Evolutionary conservation across 345 rosid species (phyloP), one percentile per base, ranked within the genome.

Genomic region (Bruguiera sexangula): DNA sequence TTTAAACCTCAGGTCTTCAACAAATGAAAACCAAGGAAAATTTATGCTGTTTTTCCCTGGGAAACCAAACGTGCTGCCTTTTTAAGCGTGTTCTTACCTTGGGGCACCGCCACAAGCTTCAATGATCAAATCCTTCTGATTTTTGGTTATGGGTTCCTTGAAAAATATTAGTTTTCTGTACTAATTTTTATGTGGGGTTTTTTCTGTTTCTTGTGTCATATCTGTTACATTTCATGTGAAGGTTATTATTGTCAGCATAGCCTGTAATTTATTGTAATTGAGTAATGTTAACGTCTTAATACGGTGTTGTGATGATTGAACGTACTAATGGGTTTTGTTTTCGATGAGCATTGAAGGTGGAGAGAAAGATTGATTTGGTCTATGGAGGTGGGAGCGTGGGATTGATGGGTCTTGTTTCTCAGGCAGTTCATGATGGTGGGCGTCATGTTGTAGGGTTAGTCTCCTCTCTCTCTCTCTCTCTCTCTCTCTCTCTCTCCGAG

Each of bases 321-420:
- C 70, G 73, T 82, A 77, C 63, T 76, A 72, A 78, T 76, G 81
- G 75, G 67, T 71, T 75, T 67, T 76, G 72, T 72, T 71, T 75
- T 73, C 74, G 34, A 81, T 82, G 83, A 36, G 50, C 66, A 63
- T 10, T 26, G 70, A 73, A 92, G 98, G 98, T 93, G 86, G 96
- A 90, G 75, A 87, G 85, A 79, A 87, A 88, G 80, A 90, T 90
- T 87, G 97, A 93, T 82, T 81, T 93, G 88, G 97, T 93, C 60
- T 93, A 90, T 74, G 98, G 98, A 77, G 98, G 98, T 67, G 96
- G 98, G 60, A 90, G 97, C 90, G 89, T 90, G 85, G 98, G 98
- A 58, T 84, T 93, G 78, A 93, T 93, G 98, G 98, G 97, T 78
- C 93, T 93, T 69, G 93, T 93, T 79, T 93, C 98, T 82, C 98